Base-by-base conservation (phyloP, 768 basidiomycete species). In the Pholiota molesta region DNA sequence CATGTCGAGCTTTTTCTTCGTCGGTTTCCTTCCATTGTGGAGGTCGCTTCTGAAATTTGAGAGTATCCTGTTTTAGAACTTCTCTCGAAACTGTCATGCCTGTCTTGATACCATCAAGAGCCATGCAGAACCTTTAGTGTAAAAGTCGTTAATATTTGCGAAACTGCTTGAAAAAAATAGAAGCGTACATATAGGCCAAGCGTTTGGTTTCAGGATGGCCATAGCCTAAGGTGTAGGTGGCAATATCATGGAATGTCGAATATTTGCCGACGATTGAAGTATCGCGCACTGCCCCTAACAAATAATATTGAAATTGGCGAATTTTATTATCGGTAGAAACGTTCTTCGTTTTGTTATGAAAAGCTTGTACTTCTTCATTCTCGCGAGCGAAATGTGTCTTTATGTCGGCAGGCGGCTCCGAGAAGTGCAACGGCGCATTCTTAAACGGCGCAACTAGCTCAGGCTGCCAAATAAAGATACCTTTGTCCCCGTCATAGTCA, bases 401-500 rank as follows among this genome's bases (percentile, higher is more conserved):
- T 4, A 91, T 68, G 16, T 75, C 71, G 0, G 57, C 40, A 1
- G 89, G 88, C n/a, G 83, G 80, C 3, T 77, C 67, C 0, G 87
- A 83, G 60, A 77, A 85, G 10, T 73, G 68, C 6, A 78, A 71
- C 35, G 81, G 72, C 0, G 89, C 84, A 62, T 86, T 84, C n/a
- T 62, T 69, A 71, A 92, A 92, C 1, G 66, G 55, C 4, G 72
- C 47, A 13, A 91, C 87, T 21, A 91, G 76, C 16, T 75, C 70
- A 0, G 83, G 83, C 29, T 88, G 78, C 82, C 85, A 90, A 33
- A 87, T 85, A 1, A 83, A 80, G 7, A 79, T 71, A 4, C 80
- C 82, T 17, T 81, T 86, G 62, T 90, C 89, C 1, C 90, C 90
- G 65, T 91, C 90, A 64, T 90, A 90, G 63, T 91, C 90, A 21